Percentiles rank a stretch among this genome's conserved stretches.
phyloP scores from a whole-genome alignment of 2,329 filamentous ascomycete genomes.

The Exophiala dermatitidis region DNA sequence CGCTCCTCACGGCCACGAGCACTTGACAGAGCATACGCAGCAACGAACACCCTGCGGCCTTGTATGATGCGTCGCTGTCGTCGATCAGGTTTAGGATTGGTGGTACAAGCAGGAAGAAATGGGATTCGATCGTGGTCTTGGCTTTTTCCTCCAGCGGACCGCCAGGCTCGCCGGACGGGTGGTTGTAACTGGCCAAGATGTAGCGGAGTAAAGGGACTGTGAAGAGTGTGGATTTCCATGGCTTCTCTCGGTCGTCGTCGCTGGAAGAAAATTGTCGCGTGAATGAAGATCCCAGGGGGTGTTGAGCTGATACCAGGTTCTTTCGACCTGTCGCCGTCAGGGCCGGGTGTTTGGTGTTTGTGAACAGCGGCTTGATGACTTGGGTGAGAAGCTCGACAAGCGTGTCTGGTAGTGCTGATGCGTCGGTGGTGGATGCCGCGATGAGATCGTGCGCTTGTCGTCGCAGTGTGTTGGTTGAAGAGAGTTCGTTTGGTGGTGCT shows the following conservation, averaged over 20 bases:
- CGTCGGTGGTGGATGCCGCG: neutral
- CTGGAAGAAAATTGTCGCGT: neutral
- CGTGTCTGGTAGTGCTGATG: slow-evolving; percentile 13
- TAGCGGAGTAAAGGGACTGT: slow-evolving; percentile 12
- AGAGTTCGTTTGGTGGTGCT: neutral
- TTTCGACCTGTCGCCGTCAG: slow-evolving; percentile 41
- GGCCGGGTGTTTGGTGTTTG: slow-evolving; percentile 35
- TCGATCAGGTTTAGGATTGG: slow-evolving; percentile 40
- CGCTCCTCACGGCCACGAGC: slow-evolving; percentile 28
- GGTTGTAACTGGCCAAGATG: slow-evolving; percentile 12
- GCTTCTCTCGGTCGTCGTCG: slow-evolving; percentile 10
- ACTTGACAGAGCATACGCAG: slow-evolving; percentile 33
- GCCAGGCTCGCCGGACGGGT: neutral
- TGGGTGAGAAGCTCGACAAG: slow-evolving; percentile 24
- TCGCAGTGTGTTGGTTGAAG: neutral
- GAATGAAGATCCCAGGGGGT: slow-evolving; percentile 34
- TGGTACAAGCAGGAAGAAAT: slow-evolving; percentile 41
- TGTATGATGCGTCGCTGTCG: slow-evolving; percentile 34
- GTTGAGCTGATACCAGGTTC: slow-evolving; percentile 34
- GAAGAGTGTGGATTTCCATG: slow-evolving; percentile 23
- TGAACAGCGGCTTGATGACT: slow-evolving; percentile 38
- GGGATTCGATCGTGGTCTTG: slow-evolving; percentile 33
- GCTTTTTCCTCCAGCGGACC: neutral
- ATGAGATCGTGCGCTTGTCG: slow-evolving; percentile 1
- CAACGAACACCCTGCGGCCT: slow-evolving; percentile 35